Conservation (phyloP, 1,139 yeast genomes). For the Yamadazyma mexicana region DNA sequence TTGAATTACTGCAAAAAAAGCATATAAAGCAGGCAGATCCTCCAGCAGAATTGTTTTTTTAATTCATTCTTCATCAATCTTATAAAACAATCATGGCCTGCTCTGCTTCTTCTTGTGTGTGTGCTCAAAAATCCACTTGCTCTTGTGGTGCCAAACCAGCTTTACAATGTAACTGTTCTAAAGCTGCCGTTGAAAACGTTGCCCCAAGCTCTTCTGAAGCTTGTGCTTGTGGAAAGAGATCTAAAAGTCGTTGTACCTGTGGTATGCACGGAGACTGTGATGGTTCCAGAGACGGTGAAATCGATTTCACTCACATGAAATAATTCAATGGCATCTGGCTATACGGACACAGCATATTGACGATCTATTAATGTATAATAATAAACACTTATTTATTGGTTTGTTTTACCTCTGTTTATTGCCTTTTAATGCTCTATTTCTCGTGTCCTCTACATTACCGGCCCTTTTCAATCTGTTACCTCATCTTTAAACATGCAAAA, state of each 20-base stretch:
- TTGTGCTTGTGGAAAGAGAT: constrained; percentile 51
- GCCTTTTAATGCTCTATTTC: too few relatives aligned
- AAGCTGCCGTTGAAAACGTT: constrained; percentile 43
- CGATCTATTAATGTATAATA: too few relatives aligned
- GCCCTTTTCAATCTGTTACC: too few relatives aligned
- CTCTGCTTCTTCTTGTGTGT: constrained; percentile 45
- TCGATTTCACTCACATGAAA: constrained; percentile 42
- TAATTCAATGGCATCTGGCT: constrained; percentile 13
- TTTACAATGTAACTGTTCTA: constrained; percentile 44
- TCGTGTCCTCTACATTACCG: too few relatives aligned
- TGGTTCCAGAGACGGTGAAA: constrained; percentile 48
- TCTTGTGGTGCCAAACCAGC: constrained; percentile 53
- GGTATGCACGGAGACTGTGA: constrained; percentile 40
- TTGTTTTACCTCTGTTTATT: background rate
- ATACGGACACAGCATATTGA: background rate
- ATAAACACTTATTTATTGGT: too few relatives aligned
- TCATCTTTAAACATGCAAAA: too few relatives aligned
- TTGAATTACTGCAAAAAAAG: background rate
- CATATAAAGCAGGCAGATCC: background rate
- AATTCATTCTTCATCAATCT: background rate
- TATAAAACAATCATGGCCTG: constrained; percentile 37
- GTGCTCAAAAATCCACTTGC: constrained; percentile 51
- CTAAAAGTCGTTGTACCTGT: constrained; percentile 42
- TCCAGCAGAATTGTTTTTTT: too few relatives aligned
- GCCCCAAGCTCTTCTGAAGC: constrained; percentile 33